phyloP scores from a whole-genome alignment of 2,329 filamentous ascomycete species.

The Ascochyta pisi region DNA sequence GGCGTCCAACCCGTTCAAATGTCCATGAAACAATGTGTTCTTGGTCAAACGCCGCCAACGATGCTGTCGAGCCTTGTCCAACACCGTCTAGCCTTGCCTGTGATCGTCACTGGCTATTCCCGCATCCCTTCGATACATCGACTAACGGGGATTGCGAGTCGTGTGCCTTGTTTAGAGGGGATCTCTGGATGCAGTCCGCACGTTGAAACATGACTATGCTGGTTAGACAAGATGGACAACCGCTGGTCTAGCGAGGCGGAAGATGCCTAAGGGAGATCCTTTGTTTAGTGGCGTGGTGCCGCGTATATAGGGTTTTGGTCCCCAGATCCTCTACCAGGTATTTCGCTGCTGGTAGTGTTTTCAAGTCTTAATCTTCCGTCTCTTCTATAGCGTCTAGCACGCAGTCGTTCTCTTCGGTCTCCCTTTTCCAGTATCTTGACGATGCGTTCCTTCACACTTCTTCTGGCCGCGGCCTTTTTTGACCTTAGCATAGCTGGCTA shows the following conservation, averaged over 20 bases:
- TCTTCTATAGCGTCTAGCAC: constrained; percentile 44
- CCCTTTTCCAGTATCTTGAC: constrained; percentile 32
- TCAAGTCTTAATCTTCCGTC: constrained; percentile 25
- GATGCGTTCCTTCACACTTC: constrained; percentile 45
- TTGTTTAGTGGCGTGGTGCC: constrained; percentile 1
- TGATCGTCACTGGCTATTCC: constrained; percentile 23
- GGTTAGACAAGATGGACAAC: constrained; percentile 12
- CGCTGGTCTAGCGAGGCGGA: constrained; percentile 5
- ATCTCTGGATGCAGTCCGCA: constrained; percentile 27
- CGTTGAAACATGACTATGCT: constrained; percentile 25
- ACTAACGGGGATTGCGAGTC: constrained; percentile 16
- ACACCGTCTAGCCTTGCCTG: constrained; percentile 18
- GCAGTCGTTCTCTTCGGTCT: constrained; percentile 32
- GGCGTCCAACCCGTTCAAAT: constrained; percentile 31
- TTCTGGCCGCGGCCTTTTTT: constrained; percentile 45
- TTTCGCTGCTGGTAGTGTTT: constrained; percentile 28
- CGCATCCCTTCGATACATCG: not conserved
- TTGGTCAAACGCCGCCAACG: constrained; percentile 28
- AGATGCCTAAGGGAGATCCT: constrained; percentile 2
- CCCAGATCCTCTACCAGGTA: constrained; percentile 20
- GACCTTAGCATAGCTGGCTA: constrained; percentile 50
- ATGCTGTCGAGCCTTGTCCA: constrained; percentile 7
- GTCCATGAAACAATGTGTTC: constrained; percentile 38
- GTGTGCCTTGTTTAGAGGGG: constrained; percentile 24
- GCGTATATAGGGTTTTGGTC: constrained; percentile 14